Evolutionary conservation across 108 stramenopile species (phyloP).

Genomic region (Conticribra weissflogii): DNA sequence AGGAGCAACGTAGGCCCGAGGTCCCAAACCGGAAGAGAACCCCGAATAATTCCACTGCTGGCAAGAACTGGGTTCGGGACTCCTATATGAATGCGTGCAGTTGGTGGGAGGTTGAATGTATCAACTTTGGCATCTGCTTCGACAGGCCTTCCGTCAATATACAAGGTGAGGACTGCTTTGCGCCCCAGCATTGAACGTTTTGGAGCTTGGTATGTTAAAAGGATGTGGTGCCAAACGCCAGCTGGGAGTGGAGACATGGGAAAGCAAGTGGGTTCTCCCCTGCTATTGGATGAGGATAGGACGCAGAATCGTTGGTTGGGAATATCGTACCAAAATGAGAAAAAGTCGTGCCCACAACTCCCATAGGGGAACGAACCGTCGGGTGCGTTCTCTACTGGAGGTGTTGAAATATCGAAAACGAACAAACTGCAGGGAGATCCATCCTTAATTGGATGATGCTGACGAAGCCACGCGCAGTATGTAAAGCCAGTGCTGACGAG

Average conservation of each 20-base stretch:
- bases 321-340: constrained; percentile 84
- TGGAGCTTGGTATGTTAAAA: constrained; percentile 81
- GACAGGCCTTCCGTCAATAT: constrained; percentile 80
- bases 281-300: constrained; percentile 62
- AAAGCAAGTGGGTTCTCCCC: constrained; percentile 75
- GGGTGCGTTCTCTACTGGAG: constrained; percentile 53
- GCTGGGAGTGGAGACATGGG: constrained; percentile 78
- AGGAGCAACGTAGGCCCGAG: constrained; percentile 75
- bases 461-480: constrained; percentile 81
- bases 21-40: constrained; percentile 79
- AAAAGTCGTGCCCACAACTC: constrained; percentile 52
- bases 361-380: constrained; percentile 49
- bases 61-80: constrained; percentile 81
- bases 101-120: constrained; percentile 75
- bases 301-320: constrained; percentile 73
- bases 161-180: constrained; percentile 70
- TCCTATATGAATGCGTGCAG: constrained; percentile 74
- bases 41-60: constrained; percentile 72
- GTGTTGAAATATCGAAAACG: constrained; percentile 79
- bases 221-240: constrained; percentile 86
- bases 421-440: constrained; percentile 65
- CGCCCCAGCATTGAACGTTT: constrained; percentile 81
- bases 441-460: constrained; percentile 54
- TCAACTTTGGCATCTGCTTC: constrained; percentile 84
- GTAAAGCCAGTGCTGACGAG: constrained; percentile 74